Percentiles rank a stretch among this genome's conserved stretches.
phyloP scores from a whole-genome alignment of 1,139 yeast genomes.

The Scheffersomyces parashehatae region DNA sequence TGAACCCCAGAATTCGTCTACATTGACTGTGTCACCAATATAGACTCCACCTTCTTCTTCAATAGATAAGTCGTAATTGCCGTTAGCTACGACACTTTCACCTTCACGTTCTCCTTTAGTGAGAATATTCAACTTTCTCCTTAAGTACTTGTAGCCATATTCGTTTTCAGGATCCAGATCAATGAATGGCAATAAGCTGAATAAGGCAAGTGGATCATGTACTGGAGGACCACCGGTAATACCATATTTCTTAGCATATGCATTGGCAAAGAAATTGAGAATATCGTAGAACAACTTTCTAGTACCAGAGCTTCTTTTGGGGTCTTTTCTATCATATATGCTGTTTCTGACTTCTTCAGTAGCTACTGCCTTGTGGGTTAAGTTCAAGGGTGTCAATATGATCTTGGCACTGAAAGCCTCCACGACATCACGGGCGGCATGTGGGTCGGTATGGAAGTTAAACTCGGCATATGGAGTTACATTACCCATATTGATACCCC shows the following conservation, averaged over 20 bases:
- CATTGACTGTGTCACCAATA: slow-evolving; percentile 47
- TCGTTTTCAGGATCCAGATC: slow-evolving; percentile 24
- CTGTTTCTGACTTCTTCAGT: slow-evolving; percentile 41
- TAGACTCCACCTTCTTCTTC: slow-evolving; percentile 39
- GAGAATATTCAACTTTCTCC: slow-evolving; percentile 25
- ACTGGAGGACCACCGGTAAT: slow-evolving; percentile 68
- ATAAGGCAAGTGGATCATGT: slow-evolving; percentile 80
- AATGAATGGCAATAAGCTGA: slow-evolving; percentile 52
- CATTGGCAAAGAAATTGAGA: slow-evolving; percentile 46
- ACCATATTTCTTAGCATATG: slow-evolving; percentile 47
- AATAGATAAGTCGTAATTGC: slow-evolving; percentile 27
- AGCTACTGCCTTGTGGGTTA: slow-evolving; percentile 71
- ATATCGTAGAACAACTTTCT: slow-evolving; percentile 60
- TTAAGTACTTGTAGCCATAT: slow-evolving; percentile 34
- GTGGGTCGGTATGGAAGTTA: slow-evolving; percentile 75
- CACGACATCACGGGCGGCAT: slow-evolving; percentile 64
- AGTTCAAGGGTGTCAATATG: slow-evolving; percentile 63
- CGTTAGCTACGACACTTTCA: slow-evolving; percentile 32
- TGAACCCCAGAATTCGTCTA: slow-evolving; percentile 54
- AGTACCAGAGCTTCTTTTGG: slow-evolving; percentile 29
- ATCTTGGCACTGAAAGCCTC: slow-evolving; percentile 52
- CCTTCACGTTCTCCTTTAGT: slow-evolving; percentile 35
- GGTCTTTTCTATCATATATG: slow-evolving; percentile 23
- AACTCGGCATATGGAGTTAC: slow-evolving; percentile 68
- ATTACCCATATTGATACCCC: slow-evolving; percentile 53